Evolutionary conservation across 768 basidiomycete species (phyloP).

Genomic region (Neoboletus subvelutipes): DNA sequence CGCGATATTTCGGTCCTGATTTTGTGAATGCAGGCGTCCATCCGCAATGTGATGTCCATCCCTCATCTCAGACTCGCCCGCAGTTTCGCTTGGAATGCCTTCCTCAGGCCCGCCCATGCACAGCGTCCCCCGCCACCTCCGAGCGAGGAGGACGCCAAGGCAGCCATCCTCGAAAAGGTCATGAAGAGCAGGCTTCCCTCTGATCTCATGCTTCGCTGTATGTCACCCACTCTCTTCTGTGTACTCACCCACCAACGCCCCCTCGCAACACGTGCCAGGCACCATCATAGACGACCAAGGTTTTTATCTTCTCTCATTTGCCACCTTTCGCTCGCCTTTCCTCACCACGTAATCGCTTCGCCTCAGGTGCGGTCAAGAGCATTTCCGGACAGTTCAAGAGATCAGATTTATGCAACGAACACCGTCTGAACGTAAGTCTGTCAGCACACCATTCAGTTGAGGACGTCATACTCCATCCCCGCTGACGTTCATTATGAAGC

Average conservation of each 20-base stretch:
- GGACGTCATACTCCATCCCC: conserved; percentile 19
- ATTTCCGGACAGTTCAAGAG: conserved; percentile 90
- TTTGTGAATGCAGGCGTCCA: conserved; percentile 36
- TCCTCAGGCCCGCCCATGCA: conserved; percentile 9
- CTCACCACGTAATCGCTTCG: conserved; percentile 30
- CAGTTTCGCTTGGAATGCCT: conserved; percentile 30
- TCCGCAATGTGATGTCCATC: conserved; percentile 39
- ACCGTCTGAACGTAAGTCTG: conserved; percentile 80
- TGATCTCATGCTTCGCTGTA: conserved; percentile 89
- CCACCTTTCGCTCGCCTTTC: conserved; percentile 2
- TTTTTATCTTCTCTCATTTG: conserved; percentile 32
- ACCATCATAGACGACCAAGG: conserved; percentile 87
- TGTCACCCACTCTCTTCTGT: conserved; percentile 35
- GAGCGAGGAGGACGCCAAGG: conserved; percentile 68
- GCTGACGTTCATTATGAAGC: conserved; percentile 46
- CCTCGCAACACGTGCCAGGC: conserved; percentile 46
- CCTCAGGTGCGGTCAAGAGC: conserved; percentile 76
- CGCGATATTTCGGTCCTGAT: background rate
- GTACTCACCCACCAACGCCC: conserved; percentile 8
- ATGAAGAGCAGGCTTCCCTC: conserved; percentile 86
- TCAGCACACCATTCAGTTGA: conserved; percentile 13
- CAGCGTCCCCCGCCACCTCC: conserved; percentile 26
- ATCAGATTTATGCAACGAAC: conserved; percentile 83
- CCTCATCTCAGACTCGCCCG: background rate
- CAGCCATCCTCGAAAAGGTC: conserved; percentile 77